Percentiles rank a stretch among this genome's conserved stretches.
Conservation (phyloP, 768 basidiomycete genomes). For the Mycena rosella region DNA sequence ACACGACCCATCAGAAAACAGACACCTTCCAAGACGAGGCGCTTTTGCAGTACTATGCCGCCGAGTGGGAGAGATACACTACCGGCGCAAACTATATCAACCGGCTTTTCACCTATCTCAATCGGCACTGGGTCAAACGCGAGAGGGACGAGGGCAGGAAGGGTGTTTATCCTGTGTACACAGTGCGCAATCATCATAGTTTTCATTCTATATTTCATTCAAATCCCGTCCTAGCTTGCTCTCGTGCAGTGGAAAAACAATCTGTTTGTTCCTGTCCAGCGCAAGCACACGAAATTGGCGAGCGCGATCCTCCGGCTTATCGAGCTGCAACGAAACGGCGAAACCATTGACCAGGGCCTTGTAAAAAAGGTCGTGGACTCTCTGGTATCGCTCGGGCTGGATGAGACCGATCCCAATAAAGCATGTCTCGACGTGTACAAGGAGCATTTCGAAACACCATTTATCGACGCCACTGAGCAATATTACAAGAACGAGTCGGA, state of each 20-base stretch:
- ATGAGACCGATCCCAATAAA: constrained; percentile 92
- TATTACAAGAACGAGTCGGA: constrained; percentile 96
- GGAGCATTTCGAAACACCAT: constrained; percentile 90
- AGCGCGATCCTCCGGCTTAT: constrained; percentile 90
- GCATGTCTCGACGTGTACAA: constrained; percentile 94
- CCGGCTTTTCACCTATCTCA: constrained; percentile 96
- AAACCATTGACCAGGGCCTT: constrained; percentile 91
- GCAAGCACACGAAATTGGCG: constrained; percentile 84
- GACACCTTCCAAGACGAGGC: constrained; percentile 89
- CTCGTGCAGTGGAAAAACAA: constrained; percentile 96
- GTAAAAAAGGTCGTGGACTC: constrained; percentile 96
- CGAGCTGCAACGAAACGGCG: constrained; percentile 94
- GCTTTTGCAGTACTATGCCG: constrained; percentile 90
- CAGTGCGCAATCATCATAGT: constrained; percentile 64
- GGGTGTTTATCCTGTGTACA: constrained; percentile 95
- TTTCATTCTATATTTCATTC: constrained; percentile 3
- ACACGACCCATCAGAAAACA: constrained; percentile 65
- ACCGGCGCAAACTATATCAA: constrained; percentile 98
- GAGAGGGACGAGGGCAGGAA: constrained; percentile 98
- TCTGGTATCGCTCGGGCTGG: constrained; percentile 94
- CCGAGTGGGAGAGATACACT: constrained; percentile 97
- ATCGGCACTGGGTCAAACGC: constrained; percentile 99
- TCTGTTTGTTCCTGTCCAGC: constrained; percentile 91
- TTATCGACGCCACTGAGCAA: constrained; percentile 88
- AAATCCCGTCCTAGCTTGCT: constrained; percentile 72